Evolutionary conservation across 2,329 filamentous ascomycete genomes (phyloP), one percentile per base, ranked within the genome.

Genomic region (Gaeumannomyces sp.): DNA sequence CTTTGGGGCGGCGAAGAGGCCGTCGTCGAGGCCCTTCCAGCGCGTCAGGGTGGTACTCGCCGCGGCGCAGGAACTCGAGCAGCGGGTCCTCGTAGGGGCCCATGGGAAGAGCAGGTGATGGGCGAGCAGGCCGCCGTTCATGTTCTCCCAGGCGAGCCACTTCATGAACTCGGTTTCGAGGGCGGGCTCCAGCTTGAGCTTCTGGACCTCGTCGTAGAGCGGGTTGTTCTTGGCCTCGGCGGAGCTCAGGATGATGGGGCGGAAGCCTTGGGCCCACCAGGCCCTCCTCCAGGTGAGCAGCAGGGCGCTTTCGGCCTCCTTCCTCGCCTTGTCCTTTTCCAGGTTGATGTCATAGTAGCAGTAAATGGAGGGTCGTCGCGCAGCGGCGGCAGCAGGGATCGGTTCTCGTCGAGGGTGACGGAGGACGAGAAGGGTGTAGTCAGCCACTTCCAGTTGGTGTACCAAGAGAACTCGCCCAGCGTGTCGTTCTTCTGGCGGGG

Each of bases 261-360:
- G 87, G 78, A 98, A 97, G 14, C 94, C 95, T 71, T 96, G 88
- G 0, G 93, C 92, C 91, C 92, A 98, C 93, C 94, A 98, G 3
- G 94, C 93, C 60, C 92, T 85, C 66, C 93, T 85, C 95, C 95
- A 98, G 64, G 91, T 89, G 65, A 96, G 79, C 61, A 98, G 82
- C 66, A 98, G 78, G 66, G 89, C 85, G 72, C 89, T 89, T 74
- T 97, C 91, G 4, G 91, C 90, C 66, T 90, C 85, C 70, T 85
- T 85, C 62, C 85, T 83, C 25, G 84, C 83, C 61, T 84, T 81
- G 38, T 89, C 84, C 75, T 89, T 89, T 67, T 83, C 78, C 25
- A 81, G 75, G 5, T 85, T 86, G 14, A 85, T 80, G 72, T 97
- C 92, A 74, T 96, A 97, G 76, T 94, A 98, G 68, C 93, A 97